Conservation (phyloP, 208 protist genomes). For the Acanthamoeba triangularis region DNA sequence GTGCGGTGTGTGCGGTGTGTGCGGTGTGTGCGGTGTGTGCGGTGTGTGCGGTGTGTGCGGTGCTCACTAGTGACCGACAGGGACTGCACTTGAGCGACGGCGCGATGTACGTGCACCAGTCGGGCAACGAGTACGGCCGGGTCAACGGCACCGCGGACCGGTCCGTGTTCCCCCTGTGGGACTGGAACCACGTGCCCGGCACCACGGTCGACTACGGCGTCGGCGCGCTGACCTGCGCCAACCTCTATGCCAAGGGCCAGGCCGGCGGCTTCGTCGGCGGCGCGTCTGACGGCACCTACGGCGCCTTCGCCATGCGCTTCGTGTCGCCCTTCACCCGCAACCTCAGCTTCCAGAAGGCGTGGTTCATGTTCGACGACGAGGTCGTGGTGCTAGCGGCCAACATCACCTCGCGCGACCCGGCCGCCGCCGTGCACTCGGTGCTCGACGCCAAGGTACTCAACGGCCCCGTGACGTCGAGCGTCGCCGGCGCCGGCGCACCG, state of each 20-base stretch:
- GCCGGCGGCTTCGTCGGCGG: not conserved
- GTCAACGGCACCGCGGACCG: not conserved
- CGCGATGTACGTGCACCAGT: slow-evolving; percentile 49
- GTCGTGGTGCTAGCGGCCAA: slow-evolving; percentile 33
- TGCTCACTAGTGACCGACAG: not conserved
- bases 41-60: not conserved
- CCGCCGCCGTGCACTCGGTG: slow-evolving; percentile 19
- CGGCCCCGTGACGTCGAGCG: not conserved
- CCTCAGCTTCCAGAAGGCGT: slow-evolving; percentile 58
- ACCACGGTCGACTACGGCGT: slow-evolving; percentile 49
- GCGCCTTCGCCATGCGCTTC: slow-evolving; percentile 25
- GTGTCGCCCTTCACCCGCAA: slow-evolving; percentile 10
- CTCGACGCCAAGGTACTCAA: slow-evolving; percentile 22
- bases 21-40: not conserved
- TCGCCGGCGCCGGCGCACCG: not conserved
- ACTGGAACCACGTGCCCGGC: slow-evolving; percentile 45
- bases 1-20: not conserved
- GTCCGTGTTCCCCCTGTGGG: slow-evolving; percentile 39
- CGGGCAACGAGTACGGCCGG: slow-evolving; percentile 48
- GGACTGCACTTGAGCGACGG: slow-evolving; percentile 56
- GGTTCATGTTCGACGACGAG: slow-evolving; percentile 62
- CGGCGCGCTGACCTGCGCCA: not conserved
- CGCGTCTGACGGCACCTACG: not conserved
- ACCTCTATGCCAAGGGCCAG: not conserved
- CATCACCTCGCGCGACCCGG: not conserved